Evolutionary conservation across 2,329 filamentous ascomycete species (phyloP).

Genomic region (Dothistroma pini): DNA sequence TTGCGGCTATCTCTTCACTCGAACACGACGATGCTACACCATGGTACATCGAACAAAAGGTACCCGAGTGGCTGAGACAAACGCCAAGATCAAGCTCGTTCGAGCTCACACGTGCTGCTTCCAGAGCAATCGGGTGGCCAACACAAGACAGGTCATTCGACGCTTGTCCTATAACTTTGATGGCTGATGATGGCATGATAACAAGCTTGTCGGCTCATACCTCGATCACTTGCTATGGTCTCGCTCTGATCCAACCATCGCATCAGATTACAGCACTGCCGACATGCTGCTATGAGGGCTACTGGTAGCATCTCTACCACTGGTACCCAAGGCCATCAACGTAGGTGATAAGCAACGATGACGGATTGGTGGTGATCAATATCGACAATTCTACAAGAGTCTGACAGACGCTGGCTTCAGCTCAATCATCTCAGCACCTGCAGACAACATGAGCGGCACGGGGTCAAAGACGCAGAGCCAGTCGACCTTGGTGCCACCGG

Average conservation of each 20-base stretch:
- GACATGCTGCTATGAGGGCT: background rate
- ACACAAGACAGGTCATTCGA: background rate
- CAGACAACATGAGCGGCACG: constrained; percentile 62
- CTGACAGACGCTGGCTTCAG: constrained; percentile 56
- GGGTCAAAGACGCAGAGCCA: constrained; percentile 35
- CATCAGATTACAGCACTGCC: background rate
- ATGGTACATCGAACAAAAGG: background rate
- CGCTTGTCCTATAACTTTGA: background rate
- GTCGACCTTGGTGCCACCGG: constrained; percentile 18
- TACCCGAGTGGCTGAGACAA: background rate
- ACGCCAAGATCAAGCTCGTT: background rate
- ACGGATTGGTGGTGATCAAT: constrained; percentile 70
- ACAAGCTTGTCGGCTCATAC: background rate
- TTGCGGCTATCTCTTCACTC: no score
- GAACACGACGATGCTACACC: no score
- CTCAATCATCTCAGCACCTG: constrained; percentile 62
- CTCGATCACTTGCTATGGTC: background rate
- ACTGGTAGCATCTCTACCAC: background rate
- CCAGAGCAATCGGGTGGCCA: background rate
- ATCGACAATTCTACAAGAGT: constrained; percentile 57
- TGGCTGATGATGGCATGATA: background rate
- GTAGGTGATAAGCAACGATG: constrained; percentile 66
- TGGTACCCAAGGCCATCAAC: constrained; percentile 36
- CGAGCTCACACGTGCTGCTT: background rate
- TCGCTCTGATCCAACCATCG: background rate